These are phyloP conservation scores for Stachybotrys elegans DNA, from an alignment of 2,329 filamentous ascomycete genomes.

Conservation along the genomic window DNA sequence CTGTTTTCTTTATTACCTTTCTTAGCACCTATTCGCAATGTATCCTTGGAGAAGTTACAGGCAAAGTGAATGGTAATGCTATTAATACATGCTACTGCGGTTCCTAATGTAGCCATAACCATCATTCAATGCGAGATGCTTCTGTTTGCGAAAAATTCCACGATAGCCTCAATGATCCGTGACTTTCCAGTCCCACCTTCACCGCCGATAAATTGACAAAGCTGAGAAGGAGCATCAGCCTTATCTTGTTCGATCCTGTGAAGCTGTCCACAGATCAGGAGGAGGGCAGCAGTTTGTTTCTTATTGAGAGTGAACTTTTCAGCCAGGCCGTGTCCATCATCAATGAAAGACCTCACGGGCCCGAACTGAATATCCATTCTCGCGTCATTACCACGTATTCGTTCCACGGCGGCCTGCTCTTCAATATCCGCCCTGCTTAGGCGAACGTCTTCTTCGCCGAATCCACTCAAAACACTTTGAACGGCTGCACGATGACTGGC, in stretches of 20 bases:
- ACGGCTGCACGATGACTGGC: background rate
- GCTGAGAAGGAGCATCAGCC: slow-evolving; percentile 1
- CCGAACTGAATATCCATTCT: slow-evolving; percentile 2
- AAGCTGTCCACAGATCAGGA: slow-evolving; percentile 7
- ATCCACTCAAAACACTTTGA: background rate
- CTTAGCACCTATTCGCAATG: background rate
- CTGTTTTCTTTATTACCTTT: background rate
- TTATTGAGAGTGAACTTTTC: slow-evolving; percentile 2
- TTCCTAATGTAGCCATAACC: slow-evolving; percentile 6
- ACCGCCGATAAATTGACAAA: slow-evolving; percentile 8
- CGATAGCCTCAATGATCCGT: slow-evolving; percentile 6
- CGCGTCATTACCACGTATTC: slow-evolving; percentile 1
- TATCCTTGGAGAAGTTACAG: slow-evolving; percentile 7
- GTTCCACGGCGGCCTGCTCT: background rate
- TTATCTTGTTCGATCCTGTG: slow-evolving; percentile 1
- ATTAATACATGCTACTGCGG: slow-evolving; percentile 7
- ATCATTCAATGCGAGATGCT: slow-evolving; percentile 2
- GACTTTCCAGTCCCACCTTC: slow-evolving; percentile 9
- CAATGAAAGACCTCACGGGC: slow-evolving; percentile 5
- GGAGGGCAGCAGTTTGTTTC: slow-evolving; percentile 4
- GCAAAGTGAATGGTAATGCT: slow-evolving; percentile 11
- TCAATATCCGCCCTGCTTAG: background rate
- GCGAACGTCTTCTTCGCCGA: slow-evolving; percentile 2
- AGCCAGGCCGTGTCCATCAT: slow-evolving; percentile 1
- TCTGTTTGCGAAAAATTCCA: slow-evolving; percentile 2